Evolutionary conservation across 257 asterid genomes (phyloP).

Genomic region (Ballota nigra): DNA sequence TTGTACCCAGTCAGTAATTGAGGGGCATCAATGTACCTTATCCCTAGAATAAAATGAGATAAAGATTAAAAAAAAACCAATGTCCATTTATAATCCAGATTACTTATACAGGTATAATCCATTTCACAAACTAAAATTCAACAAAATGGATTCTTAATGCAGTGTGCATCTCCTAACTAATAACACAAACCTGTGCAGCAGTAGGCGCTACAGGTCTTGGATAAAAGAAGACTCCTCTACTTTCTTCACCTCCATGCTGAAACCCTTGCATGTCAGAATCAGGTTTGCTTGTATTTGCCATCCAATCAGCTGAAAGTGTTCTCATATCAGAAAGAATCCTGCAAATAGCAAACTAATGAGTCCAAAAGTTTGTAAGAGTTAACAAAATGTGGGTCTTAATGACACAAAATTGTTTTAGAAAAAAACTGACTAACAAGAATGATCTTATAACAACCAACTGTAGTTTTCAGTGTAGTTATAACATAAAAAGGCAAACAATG

Average conservation of each 20-base stretch:
- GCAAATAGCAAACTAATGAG: constrained; percentile 35
- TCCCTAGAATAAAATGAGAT: neutral
- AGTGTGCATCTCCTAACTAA: constrained; percentile 16
- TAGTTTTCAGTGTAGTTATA: neutral
- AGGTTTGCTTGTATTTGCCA: constrained; percentile 91
- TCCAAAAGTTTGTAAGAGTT: constrained; percentile 2
- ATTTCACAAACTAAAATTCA: constrained; percentile 9
- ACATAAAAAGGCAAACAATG: neutral
- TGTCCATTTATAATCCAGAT: neutral
- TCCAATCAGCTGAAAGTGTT: constrained; percentile 99
- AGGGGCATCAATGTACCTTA: neutral
- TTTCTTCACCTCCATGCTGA: constrained; percentile 88
- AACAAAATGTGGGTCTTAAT: neutral
- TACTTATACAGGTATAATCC: neutral
- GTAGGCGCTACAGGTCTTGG: constrained; percentile 99
- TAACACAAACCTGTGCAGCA: constrained; percentile 82
- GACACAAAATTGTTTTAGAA: neutral
- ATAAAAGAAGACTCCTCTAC: constrained; percentile 71
- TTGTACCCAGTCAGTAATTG: neutral
- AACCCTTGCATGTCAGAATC: constrained; percentile 75
- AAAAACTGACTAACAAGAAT: neutral
- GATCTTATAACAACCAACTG: neutral
- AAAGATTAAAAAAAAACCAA: neutral
- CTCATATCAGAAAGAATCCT: constrained; percentile 99
- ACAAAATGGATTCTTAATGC: neutral